Conservation (phyloP, 179 eudicot genomes). For the Beta macrorhiza region DNA sequence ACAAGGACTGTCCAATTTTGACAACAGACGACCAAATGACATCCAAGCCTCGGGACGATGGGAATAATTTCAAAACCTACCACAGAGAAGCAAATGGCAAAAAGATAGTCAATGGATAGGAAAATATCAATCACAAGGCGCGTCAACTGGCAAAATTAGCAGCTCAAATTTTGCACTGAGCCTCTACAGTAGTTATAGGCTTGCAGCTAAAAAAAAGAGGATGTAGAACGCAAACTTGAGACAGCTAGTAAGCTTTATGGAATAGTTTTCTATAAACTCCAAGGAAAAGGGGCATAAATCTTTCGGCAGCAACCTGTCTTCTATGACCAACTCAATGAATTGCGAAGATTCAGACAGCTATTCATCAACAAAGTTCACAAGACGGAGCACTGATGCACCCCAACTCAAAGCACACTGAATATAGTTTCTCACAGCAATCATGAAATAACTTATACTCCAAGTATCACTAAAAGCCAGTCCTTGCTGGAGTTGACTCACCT, state of each 20-base stretch:
- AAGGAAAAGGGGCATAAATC: neutral
- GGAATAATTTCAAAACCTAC: constrained; percentile 78
- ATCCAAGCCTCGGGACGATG: constrained; percentile 89
- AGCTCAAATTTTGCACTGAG: neutral
- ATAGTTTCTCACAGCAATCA: constrained; percentile 9
- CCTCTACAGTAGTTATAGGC: neutral
- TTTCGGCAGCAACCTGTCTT: neutral
- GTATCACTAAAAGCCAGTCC: neutral
- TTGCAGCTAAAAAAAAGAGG: neutral
- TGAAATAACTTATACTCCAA: neutral
- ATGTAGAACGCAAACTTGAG: neutral
- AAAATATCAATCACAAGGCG: too few relatives aligned
- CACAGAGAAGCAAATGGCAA: constrained; percentile 3
- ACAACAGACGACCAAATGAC: constrained; percentile 93
- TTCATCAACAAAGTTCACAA: neutral
- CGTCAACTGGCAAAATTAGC: neutral
- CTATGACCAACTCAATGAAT: neutral
- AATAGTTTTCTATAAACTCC: neutral
- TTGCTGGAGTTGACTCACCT: constrained; percentile 44
- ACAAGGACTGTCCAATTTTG: constrained; percentile 86
- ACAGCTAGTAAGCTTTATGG: neutral
- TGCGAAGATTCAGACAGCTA: too few relatives aligned
- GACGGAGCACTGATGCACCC: neutral
- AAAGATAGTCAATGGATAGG: neutral
- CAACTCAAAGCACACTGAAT: neutral